These are phyloP conservation scores for Claviceps sp. DNA, from an alignment of 2,329 filamentous ascomycete genomes.

Conservation along the genomic window DNA sequence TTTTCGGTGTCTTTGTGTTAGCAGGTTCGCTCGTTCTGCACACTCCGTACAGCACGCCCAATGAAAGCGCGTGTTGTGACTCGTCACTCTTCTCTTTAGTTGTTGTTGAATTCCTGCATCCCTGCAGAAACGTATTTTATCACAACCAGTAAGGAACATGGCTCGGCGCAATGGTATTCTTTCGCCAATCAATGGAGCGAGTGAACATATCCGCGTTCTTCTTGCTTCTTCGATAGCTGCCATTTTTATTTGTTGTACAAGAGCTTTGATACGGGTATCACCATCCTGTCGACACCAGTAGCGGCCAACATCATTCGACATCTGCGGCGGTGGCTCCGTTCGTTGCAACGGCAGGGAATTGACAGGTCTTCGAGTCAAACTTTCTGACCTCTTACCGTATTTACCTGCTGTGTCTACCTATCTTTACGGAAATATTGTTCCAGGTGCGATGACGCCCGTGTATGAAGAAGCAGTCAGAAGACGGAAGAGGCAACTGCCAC, in stretches of 20 bases:
- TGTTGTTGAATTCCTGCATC: background rate
- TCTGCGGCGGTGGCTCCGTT: no score
- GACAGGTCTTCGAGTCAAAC: no score
- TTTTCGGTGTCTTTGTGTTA: background rate
- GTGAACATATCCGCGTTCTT: background rate
- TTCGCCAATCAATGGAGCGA: no score
- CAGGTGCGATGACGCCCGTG: background rate
- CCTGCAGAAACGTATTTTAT: slow-evolving; percentile 1
- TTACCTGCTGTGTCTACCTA: no score
- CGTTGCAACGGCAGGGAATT: no score
- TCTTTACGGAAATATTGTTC: background rate
- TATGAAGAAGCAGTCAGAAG: background rate
- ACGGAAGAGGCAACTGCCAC: background rate
- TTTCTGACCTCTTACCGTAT: no score
- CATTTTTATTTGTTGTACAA: background rate
- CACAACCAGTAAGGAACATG: background rate
- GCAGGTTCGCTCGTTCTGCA: background rate
- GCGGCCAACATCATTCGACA: background rate
- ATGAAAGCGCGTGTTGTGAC: background rate
- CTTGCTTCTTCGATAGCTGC: background rate
- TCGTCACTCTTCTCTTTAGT: background rate
- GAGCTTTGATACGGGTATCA: background rate
- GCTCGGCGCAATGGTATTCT: background rate
- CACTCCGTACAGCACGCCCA: background rate
- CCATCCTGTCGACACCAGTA: background rate